A percentile compares a stretch with the other conserved stretches of the same genome.
These are phyloP conservation scores for Solidago caesia DNA, from an alignment of 129 eudicot genomes.

Conservation along the genomic window DNA sequence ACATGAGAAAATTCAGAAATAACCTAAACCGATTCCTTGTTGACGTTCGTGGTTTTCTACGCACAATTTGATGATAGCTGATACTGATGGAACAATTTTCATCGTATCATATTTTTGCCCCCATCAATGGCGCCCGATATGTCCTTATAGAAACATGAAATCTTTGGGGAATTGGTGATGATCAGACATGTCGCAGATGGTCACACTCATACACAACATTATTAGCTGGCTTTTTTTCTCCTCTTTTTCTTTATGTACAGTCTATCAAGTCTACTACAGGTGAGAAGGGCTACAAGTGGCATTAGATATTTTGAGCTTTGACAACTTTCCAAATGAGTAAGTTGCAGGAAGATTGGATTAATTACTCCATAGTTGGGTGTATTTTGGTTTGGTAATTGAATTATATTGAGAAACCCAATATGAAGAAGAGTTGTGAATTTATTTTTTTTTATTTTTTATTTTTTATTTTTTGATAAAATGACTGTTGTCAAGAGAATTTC, in stretches of 20 bases:
- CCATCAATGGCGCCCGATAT: constrained; percentile 12
- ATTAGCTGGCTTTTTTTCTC: not conserved
- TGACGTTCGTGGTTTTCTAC: constrained; percentile 94
- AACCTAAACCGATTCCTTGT: constrained; percentile 69
- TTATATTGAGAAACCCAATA: not conserved
- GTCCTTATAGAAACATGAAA: not conserved
- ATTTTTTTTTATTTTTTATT: too few relatives aligned
- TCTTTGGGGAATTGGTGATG: constrained; percentile 7
- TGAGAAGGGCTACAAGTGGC: not conserved
- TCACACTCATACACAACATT: not conserved
- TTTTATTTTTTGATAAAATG: too few relatives aligned
- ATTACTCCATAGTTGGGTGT: constrained; percentile 13
- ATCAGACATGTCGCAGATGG: not conserved
- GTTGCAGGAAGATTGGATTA: constrained; percentile 1
- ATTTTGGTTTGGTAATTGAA: constrained; percentile 7
- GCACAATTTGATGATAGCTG: constrained; percentile 46
- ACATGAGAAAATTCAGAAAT: constrained; percentile 85
- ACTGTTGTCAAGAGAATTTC: too few relatives aligned
- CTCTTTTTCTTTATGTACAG: constrained; percentile 7
- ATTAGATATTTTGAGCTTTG: not conserved
- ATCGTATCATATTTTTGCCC: not conserved
- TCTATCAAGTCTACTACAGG: not conserved
- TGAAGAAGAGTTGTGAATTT: not conserved
- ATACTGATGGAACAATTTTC: constrained; percentile 3
- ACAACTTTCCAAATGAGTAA: not conserved